Conservation (phyloP, 768 basidiomycete species). For the Amanita polypyramis region DNA sequence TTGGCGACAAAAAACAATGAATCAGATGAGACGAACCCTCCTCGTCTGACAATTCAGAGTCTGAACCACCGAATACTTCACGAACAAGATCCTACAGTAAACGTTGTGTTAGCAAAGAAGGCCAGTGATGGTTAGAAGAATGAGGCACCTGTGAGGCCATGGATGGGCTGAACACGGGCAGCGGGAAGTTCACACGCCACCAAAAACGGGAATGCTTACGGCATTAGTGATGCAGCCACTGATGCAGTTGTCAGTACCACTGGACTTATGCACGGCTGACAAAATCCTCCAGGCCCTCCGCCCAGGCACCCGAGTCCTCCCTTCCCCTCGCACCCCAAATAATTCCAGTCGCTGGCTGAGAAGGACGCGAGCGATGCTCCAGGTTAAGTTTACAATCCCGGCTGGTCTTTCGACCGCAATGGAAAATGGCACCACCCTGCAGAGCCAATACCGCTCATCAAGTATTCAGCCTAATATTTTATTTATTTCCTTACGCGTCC, state of each 20-base stretch:
- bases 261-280: too few species aligned
- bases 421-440: too few species aligned
- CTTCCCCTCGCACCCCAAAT: too few species aligned
- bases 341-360: too few species aligned
- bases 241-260: neutral
- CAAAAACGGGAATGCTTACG: neutral
- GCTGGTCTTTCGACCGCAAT: neutral
- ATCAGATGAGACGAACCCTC: constrained; percentile 27
- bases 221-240: neutral
- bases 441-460: too few species aligned
- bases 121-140: neutral
- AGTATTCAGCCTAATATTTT: too few species aligned
- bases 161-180: neutral
- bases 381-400: neutral
- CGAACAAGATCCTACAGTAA: constrained; percentile 38
- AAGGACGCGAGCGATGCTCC: neutral
- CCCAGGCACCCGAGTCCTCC: too few species aligned
- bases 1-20: neutral
- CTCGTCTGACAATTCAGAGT: constrained; percentile 78
- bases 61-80: constrained; percentile 75
- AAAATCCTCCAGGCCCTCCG: too few species aligned
- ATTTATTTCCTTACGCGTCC: constrained; percentile 11
- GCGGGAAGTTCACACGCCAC: constrained; percentile 3
- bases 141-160: constrained; percentile 15
- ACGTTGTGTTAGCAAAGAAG: constrained; percentile 3